Percentiles rank a stretch among this genome's conserved stretches.
Conservation (phyloP, 306 rosid species). For the Citrullus mucosospermus region DNA sequence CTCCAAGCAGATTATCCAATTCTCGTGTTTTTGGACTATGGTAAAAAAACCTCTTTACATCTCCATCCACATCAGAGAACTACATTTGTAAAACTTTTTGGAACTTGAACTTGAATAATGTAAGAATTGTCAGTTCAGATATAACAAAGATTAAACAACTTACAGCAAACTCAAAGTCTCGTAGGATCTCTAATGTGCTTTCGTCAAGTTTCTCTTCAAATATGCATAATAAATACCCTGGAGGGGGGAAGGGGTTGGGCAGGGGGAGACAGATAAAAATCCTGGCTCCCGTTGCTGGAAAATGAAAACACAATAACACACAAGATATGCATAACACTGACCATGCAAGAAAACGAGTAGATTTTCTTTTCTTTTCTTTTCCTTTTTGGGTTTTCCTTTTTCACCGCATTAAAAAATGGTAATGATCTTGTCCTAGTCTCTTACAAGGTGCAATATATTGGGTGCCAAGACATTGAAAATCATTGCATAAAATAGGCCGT, state of each 20-base stretch:
- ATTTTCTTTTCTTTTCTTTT: neutral
- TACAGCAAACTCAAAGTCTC: conserved; percentile 70
- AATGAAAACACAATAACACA: neutral
- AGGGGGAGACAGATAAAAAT: neutral
- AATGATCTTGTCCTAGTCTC: neutral
- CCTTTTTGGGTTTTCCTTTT: neutral
- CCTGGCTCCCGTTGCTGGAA: neutral
- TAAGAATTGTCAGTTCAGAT: neutral
- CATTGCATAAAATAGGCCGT: neutral
- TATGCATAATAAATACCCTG: conserved; percentile 87
- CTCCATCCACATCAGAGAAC: conserved; percentile 89
- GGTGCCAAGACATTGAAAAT: neutral
- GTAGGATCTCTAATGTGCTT: conserved; percentile 43
- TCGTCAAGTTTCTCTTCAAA: conserved; percentile 71
- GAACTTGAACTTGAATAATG: neutral
- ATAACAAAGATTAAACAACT: conserved; percentile 21
- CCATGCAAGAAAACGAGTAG: neutral
- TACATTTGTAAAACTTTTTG: conserved; percentile 24
- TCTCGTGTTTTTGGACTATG: conserved; percentile 86
- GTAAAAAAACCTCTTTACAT: conserved; percentile 64
- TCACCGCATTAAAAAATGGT: neutral
- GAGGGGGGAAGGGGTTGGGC: conserved; percentile 13
- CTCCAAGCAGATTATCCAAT: conserved; percentile 78
- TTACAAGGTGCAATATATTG: neutral
- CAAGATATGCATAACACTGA: neutral